Percentiles rank a stretch among this genome's conserved stretches.
These are phyloP conservation scores for Cymbomonas tetramitiformis DNA, from an alignment of 139 green algal genomes.

Conservation along the genomic window DNA sequence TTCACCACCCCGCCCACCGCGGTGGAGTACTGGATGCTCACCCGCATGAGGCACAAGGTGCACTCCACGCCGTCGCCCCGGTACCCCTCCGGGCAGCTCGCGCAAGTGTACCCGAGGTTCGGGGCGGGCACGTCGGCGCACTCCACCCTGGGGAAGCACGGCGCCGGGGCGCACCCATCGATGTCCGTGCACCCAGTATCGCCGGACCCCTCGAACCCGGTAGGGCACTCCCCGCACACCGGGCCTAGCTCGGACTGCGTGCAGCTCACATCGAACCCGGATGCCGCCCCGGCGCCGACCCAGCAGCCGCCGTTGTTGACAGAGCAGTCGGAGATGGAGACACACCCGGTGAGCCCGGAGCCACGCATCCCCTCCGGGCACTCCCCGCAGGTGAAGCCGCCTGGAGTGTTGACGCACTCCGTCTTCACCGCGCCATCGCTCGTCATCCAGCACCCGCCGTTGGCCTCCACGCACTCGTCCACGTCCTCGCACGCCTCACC, in stretches of 20 bases:
- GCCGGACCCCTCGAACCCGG: background rate
- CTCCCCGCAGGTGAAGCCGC: no score
- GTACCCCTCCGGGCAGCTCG: background rate
- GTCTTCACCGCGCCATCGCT: no score
- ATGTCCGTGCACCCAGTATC: background rate
- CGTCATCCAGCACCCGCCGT: no score
- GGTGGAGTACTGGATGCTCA: background rate
- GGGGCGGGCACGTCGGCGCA: background rate
- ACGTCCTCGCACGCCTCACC: no score
- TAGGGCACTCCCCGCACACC: background rate
- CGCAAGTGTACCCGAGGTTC: conserved; percentile 6
- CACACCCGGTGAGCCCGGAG: no score
- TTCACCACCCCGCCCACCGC: background rate
- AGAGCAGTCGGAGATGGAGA: no score
- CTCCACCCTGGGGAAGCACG: background rate
- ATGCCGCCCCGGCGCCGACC: no score
- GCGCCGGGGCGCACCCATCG: background rate
- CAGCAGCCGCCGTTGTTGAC: no score
- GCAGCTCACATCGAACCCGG: no score
- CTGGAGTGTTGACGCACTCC: no score
- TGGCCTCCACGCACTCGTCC: no score
- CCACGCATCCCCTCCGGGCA: no score
- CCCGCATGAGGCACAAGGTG: background rate
- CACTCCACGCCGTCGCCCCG: background rate
- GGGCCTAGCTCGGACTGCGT: background rate